Conservation (phyloP, 306 rosid genomes). For the Acacia crassicarpa region DNA sequence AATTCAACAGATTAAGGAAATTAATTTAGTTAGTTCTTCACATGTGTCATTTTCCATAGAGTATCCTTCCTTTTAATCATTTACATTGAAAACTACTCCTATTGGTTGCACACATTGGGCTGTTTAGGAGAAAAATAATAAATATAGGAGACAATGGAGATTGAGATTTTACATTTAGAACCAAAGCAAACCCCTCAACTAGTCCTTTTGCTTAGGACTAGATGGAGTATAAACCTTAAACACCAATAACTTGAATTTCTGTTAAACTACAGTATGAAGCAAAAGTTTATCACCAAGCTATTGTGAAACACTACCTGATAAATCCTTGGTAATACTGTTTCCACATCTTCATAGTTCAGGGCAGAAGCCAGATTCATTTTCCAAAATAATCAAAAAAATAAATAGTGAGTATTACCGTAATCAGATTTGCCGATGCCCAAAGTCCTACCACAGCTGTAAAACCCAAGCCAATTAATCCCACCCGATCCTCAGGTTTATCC, state of each 20-base stretch:
- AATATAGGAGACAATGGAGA: background rate
- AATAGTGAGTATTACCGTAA: slow-evolving; percentile 40
- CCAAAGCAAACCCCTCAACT: background rate
- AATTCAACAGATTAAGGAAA: background rate
- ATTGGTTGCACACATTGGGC: background rate
- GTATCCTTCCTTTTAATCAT: background rate
- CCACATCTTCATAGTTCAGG: background rate
- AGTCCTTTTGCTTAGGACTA: background rate
- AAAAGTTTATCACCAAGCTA: background rate
- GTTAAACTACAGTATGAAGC: background rate
- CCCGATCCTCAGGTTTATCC: slow-evolving; percentile 61
- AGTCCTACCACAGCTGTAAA: slow-evolving; percentile 54
- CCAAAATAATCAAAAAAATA: background rate
- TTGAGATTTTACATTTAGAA: background rate
- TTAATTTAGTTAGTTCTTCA: background rate
- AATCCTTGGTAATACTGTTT: background rate
- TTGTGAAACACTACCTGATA: background rate
- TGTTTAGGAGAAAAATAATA: background rate
- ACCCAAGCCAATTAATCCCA: slow-evolving; percentile 61
- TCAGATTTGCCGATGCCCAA: slow-evolving; percentile 56
- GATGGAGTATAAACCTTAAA: background rate
- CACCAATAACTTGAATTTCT: background rate
- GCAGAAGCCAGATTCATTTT: background rate
- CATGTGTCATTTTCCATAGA: background rate
- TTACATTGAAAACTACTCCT: background rate